phyloP scores from a whole-genome alignment of 768 basidiomycete species.

The Omphalotus guepiniiformis region DNA sequence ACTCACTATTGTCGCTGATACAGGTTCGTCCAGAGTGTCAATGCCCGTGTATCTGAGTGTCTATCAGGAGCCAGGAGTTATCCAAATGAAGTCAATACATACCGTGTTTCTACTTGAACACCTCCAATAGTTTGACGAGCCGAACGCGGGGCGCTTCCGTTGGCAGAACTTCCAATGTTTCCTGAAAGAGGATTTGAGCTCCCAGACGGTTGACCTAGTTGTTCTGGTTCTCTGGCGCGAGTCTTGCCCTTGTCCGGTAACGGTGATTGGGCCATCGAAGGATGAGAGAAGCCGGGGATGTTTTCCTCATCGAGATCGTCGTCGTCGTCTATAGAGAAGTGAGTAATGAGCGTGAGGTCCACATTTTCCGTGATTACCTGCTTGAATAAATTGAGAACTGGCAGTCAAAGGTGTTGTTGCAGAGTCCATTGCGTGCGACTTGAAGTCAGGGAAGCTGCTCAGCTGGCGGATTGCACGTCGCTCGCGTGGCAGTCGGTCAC shows the following conservation, averaged over 20 bases:
- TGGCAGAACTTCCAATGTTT: conserved; percentile 58
- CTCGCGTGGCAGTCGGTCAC: neutral
- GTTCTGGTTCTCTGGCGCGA: conserved; percentile 54
- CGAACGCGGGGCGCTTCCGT: conserved; percentile 31
- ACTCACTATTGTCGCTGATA: conserved; percentile 82
- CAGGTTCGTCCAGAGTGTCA: conserved; percentile 91
- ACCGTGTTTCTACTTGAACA: conserved; percentile 86
- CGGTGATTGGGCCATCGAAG: conserved; percentile 39
- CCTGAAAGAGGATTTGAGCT: conserved; percentile 52
- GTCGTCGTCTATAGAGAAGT: conserved; percentile 53
- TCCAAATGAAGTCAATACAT: conserved; percentile 17
- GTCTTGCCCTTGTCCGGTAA: conserved; percentile 65
- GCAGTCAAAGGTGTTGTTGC: conserved; percentile 50
- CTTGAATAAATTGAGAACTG: conserved; percentile 76
- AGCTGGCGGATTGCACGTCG: conserved; percentile 2
- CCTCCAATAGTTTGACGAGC: conserved; percentile 75
- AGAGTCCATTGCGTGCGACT: conserved; percentile 32
- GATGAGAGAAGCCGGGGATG: conserved; percentile 77
- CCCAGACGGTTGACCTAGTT: conserved; percentile 38
- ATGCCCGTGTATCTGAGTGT: conserved; percentile 66
- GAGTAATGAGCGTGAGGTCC: conserved; percentile 8
- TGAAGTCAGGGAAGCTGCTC: no score
- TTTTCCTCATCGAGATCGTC: conserved; percentile 80
- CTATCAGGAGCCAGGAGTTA: neutral
- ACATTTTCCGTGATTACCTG: conserved; percentile 40